phyloP scores from a whole-genome alignment of 805 yeast genomes.

The Ogataea neopini region DNA sequence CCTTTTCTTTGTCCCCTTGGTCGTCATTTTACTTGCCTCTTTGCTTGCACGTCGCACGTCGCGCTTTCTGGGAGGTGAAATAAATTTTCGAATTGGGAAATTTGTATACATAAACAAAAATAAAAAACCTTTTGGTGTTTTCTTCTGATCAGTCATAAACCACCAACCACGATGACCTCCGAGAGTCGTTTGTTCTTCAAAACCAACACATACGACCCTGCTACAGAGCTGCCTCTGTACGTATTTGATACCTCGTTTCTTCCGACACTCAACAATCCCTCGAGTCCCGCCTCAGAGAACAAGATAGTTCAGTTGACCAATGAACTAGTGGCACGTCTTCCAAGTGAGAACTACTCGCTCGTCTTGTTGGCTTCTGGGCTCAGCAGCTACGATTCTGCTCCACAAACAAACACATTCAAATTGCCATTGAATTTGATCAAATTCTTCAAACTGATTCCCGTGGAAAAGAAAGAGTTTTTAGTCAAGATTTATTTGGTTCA shows the following conservation, averaged over 20 bases:
- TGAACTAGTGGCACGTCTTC: conserved; percentile 56
- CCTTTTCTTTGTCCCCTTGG: no score
- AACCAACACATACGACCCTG: conserved; percentile 65
- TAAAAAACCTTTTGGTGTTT: not conserved
- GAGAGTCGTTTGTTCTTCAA: conserved; percentile 48
- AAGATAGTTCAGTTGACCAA: conserved; percentile 55
- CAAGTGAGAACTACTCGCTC: conserved; percentile 62
- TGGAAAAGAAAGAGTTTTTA: conserved; percentile 52
- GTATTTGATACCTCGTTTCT: conserved; percentile 82
- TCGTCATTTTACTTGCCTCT: no score
- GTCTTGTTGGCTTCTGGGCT: conserved; percentile 85
- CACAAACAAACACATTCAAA: conserved; percentile 16
- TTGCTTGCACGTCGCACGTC: no score
- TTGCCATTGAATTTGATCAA: conserved; percentile 39
- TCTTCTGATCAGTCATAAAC: not conserved
- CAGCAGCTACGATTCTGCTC: conserved; percentile 37
- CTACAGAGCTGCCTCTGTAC: conserved; percentile 67
- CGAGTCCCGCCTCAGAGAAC: conserved; percentile 26
- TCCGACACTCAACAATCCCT: conserved; percentile 49
- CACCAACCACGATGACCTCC: not conserved
- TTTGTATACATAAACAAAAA: conserved; percentile 10
- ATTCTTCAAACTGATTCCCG: conserved; percentile 56
- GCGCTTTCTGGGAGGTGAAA: no score
- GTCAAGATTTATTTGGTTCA: conserved; percentile 76
- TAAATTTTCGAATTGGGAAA: not conserved